These are phyloP conservation scores for Podila epicladia DNA, from an alignment of 192 early-diverging fungal species.

Conservation along the genomic window DNA sequence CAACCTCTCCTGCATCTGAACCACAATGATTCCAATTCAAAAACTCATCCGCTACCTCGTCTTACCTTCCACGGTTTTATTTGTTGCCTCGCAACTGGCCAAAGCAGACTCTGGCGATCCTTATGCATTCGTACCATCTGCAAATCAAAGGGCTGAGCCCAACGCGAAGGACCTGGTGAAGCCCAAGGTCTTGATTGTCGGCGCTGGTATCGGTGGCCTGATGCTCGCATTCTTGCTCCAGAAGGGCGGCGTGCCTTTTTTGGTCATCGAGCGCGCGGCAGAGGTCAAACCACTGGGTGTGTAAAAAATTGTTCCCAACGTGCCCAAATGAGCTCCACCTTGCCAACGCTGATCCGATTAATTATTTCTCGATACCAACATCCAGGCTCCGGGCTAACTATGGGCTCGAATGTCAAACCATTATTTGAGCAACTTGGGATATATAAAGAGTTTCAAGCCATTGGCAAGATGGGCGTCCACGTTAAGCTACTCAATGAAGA, in stretches of 20 bases:
- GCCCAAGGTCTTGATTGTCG: neutral
- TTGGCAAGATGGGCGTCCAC: neutral
- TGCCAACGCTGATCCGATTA: too few relatives aligned
- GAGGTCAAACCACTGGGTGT: slow-evolving; percentile 1
- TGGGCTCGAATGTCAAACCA: neutral
- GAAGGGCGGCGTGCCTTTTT: neutral
- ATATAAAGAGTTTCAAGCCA: neutral
- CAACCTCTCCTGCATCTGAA: too few relatives aligned
- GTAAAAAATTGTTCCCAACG: neutral
- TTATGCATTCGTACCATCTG: neutral
- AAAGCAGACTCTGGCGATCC: too few relatives aligned
- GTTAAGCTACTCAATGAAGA: neutral
- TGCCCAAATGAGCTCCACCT: too few relatives aligned
- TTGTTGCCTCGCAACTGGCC: too few relatives aligned
- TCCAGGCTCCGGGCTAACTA: slow-evolving; percentile 7
- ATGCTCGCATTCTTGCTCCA: neutral
- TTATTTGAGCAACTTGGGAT: slow-evolving; percentile 7
- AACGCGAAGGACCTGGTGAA: neutral
- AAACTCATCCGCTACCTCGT: too few relatives aligned
- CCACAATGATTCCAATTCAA: too few relatives aligned
- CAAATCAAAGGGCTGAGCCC: neutral
- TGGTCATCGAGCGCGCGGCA: neutral
- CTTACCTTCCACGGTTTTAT: too few relatives aligned
- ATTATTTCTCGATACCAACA: neutral
- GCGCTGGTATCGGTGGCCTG: neutral